Evolutionary conservation across 805 yeast species (phyloP), one percentile per base, ranked within the genome.

Genomic region (Saturnispora mendoncae): DNA sequence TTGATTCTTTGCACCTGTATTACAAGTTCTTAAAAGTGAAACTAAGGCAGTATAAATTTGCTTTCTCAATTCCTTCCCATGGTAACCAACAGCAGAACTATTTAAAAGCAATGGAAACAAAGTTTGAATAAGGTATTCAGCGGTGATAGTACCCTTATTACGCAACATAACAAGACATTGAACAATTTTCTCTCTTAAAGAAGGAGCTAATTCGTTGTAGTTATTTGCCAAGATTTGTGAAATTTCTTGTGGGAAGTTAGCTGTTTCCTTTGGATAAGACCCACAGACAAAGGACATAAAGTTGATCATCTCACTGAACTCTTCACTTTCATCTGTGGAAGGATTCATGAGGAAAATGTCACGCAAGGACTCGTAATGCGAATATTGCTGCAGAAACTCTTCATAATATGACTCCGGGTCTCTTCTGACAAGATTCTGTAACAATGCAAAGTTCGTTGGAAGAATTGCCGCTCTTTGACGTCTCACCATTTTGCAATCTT

Each of bases 401-500:
- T 92, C 98, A 45, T 78, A 77, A 59, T 92, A 92, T 0, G 97
- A 88, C 52, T 75, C 83, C 2, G 98, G 97, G 60, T 92, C 98
- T 53, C 97, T 72, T 52, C 88, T 81, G 8, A 92, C 94, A 49
- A 92, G 70, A 60, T 92, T 92, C 65, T 92, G 98, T 46, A 92
- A 65, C 47, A 90, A 67, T 29, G 94, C 88, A 57, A 92, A 83
- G 62, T 92, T 92, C 15, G 87, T 84, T 9, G 97, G 97, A 57
- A 90, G 68, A 43, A 88, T 72, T 35, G 97, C 96, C 21, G 95
- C 92, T 73, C 96, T 84, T 65, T 84, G 79, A 60, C 79, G 74
- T 62, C 80, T 84, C 27, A 75, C 95, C 97, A 90, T 90, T 37
- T 27, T n/a, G n/a, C 20, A n/a, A 13, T 20, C 12, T 19, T 15